These are phyloP conservation scores for Nicotiana tomentosiformis DNA, from an alignment of 257 asterid genomes.

Conservation along the genomic window DNA sequence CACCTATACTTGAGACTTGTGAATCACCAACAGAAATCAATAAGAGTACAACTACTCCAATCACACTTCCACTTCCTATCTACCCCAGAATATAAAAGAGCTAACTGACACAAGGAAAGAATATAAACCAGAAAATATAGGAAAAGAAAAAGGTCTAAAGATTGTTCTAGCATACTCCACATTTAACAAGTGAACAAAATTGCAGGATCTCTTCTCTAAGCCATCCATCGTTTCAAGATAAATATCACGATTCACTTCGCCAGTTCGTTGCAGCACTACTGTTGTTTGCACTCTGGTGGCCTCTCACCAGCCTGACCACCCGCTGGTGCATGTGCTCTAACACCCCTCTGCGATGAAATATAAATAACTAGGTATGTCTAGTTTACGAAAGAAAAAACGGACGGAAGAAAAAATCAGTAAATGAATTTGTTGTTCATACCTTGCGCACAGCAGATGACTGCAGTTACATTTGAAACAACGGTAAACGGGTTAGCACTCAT, in stretches of 20 bases:
- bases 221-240: neutral
- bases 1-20: neutral
- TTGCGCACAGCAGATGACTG: constrained; percentile 17
- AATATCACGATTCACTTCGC: neutral
- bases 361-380: neutral
- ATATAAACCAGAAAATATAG: neutral
- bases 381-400: neutral
- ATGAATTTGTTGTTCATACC: neutral
- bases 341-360: constrained; percentile 42
- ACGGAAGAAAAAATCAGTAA: neutral
- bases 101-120: neutral
- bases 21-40: neutral
- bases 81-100: neutral
- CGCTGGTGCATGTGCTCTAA: constrained; percentile 34
- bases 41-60: neutral
- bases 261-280: constrained; percentile 22
- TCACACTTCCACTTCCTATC: neutral
- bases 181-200: neutral
- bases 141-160: neutral
- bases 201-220: neutral
- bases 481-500: constrained; percentile 2
- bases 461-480: neutral
- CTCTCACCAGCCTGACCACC: constrained; percentile 73
- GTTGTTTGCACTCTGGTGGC: constrained; percentile 91
- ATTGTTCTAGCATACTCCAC: neutral